Conservation (phyloP, 129 eudicot genomes). For the Centaurea solstitialis region DNA sequence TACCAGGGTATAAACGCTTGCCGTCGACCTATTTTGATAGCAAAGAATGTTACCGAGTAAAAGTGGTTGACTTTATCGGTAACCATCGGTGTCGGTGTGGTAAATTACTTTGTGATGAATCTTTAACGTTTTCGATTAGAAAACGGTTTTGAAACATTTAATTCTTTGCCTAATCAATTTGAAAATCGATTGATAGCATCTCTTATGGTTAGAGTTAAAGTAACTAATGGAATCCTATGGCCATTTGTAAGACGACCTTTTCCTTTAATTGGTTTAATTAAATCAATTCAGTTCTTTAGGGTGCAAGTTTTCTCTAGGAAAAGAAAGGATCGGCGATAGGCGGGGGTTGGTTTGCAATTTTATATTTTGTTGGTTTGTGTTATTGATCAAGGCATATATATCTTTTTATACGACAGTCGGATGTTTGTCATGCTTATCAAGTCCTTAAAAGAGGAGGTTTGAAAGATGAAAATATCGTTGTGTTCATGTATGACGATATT, state of each 20-base stretch:
- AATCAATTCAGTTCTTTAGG: background rate
- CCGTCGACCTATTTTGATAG: too few species aligned
- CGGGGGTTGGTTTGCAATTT: background rate
- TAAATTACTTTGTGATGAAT: too few species aligned
- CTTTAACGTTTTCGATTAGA: background rate
- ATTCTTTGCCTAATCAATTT: background rate
- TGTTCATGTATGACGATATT: constrained; percentile 93
- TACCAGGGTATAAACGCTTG: too few species aligned
- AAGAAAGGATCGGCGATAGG: background rate
- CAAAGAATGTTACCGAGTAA: too few species aligned
- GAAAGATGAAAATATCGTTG: constrained; percentile 85
- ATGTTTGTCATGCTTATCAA: constrained; percentile 94
- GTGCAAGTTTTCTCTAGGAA: background rate
- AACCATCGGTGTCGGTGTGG: too few species aligned
- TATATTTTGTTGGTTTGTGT: background rate
- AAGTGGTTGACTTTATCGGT: too few species aligned
- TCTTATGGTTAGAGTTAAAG: background rate
- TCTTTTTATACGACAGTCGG: constrained; percentile 45
- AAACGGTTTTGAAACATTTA: background rate
- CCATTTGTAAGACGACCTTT: background rate
- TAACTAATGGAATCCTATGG: background rate
- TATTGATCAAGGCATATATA: too few species aligned
- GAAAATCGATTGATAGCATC: background rate
- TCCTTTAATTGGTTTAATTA: background rate
- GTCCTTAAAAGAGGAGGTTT: constrained; percentile 80